Conservation (phyloP, 1,139 yeast genomes). For the Meyerozyma sp. region DNA sequence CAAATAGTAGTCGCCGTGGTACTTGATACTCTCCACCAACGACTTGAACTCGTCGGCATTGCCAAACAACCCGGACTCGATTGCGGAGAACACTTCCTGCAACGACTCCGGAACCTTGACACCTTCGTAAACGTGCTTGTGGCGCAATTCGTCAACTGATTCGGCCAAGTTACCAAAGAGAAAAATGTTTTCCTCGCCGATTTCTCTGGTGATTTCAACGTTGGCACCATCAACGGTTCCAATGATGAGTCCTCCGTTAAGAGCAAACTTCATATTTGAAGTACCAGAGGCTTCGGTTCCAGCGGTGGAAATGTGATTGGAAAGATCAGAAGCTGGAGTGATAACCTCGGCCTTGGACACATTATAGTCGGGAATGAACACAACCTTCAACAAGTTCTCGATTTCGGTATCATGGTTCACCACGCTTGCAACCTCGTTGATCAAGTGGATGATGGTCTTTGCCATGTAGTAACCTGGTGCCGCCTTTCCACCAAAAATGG, state of each 20-base stretch:
- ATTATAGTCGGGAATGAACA: constrained; percentile 86
- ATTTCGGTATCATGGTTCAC: constrained; percentile 74
- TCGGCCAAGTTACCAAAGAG: constrained; percentile 88
- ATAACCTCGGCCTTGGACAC: constrained; percentile 92
- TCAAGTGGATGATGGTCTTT: constrained; percentile 78
- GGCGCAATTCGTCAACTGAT: constrained; percentile 81
- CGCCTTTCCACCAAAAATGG: constrained; percentile 88
- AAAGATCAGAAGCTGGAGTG: constrained; percentile 83
- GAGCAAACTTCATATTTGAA: constrained; percentile 90
- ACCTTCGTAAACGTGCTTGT: constrained; percentile 60
- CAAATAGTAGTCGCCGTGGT: constrained; percentile 80
- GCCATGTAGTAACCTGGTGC: constrained; percentile 98
- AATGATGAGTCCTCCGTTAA: constrained; percentile 88
- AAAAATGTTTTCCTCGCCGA: constrained; percentile 90
- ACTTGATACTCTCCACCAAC: constrained; percentile 61
- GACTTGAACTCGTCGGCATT: constrained; percentile 62
- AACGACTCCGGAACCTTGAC: constrained; percentile 53
- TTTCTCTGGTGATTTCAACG: constrained; percentile 89
- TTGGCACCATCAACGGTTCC: constrained; percentile 98
- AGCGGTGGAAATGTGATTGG: constrained; percentile 96
- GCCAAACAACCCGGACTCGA: constrained; percentile 71
- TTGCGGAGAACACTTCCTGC: constrained; percentile 57
- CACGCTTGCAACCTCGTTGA: constrained; percentile 76
- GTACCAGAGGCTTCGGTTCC: constrained; percentile 98
- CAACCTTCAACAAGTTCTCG: constrained; percentile 75